These are phyloP conservation scores for Somion occarium DNA, from an alignment of 1,284 basidiomycete genomes.

Conservation along the genomic window DNA sequence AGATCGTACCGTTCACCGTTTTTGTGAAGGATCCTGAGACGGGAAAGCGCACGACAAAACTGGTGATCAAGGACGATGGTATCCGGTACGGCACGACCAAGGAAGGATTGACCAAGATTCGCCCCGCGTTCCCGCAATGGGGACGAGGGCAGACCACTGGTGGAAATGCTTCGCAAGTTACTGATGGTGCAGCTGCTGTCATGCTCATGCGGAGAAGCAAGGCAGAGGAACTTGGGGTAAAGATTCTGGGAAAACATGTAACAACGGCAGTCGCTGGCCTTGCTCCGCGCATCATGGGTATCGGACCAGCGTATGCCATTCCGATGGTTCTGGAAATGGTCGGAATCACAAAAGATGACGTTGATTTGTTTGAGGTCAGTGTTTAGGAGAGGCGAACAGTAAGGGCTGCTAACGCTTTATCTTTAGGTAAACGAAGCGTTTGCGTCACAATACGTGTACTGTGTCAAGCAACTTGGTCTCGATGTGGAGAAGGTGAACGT, in stretches of 20 bases:
- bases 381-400: not conserved
- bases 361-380: constrained; percentile 75
- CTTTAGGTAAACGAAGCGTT: constrained; percentile 92
- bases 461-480: constrained; percentile 70
- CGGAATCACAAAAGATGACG: constrained; percentile 65
- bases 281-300: constrained; percentile 81
- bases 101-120: constrained; percentile 64
- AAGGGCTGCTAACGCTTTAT: not conserved
- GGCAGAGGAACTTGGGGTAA: constrained; percentile 75
- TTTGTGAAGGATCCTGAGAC: constrained; percentile 50
- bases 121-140: constrained; percentile 87
- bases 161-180: constrained; percentile 87
- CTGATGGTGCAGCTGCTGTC: constrained; percentile 85
- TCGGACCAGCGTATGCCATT: constrained; percentile 74
- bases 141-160: constrained; percentile 74
- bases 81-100: constrained; percentile 76
- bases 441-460: constrained; percentile 85
- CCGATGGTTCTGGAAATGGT: constrained; percentile 60
- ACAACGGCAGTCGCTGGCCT: constrained; percentile 72
- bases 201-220: constrained; percentile 84
- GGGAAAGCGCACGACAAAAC: constrained; percentile 50
- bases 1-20: constrained; percentile 81
- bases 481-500: constrained; percentile 77
- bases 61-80: constrained; percentile 76
- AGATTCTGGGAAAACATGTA: constrained; percentile 76